Evolutionary conservation across 345 rosid genomes (phyloP), one percentile per base, ranked within the genome.

Genomic region (Clarkia xantiana): DNA sequence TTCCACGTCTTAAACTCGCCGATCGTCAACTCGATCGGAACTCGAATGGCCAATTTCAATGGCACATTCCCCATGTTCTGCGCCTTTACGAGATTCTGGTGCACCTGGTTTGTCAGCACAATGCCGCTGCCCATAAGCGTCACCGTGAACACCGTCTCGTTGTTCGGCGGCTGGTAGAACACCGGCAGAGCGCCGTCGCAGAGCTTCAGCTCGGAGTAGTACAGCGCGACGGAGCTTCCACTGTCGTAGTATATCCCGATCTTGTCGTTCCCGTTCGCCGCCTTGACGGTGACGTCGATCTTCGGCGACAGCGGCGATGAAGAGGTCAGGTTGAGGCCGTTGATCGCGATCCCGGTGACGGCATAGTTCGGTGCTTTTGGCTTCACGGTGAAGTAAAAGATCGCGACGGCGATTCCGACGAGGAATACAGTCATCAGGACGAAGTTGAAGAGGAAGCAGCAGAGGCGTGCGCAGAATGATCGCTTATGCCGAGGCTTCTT

Each of bases 1-100:
- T 60, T 63, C 95, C 95, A 90, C 22, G 90, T 76, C 75, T 71
- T 80, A 10, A 81, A 72, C 10, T 83, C 66, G 34, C 94, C 95
- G 12, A 82, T 44, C 60, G 76, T 79, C 1, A 90, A 52, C 59
- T 63, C 81, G 2, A 86, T 83, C n/a, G 91, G 94, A 0, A 68
- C 94, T 60, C 58, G 78, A 38, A 82, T 13, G 15, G 16, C 67
- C 73, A 90, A 4, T 5, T 14, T 54, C 51, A 90, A 72, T 70
- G 88, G 80, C 76, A 82, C 64, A 52, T 58, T 52, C 54, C 73
- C 76, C 16, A 60, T 65, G 7, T 5, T 74, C 47, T 52, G 40
- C 1, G 40, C 71, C 0, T 34, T 47, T 1, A 62, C 50, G 58
- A 89, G 52, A 48, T 53, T 68, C 57, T 36, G 56, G 0, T 46